phyloP scores from a whole-genome alignment of 768 basidiomycete genomes.

The Boletus bicolor region DNA sequence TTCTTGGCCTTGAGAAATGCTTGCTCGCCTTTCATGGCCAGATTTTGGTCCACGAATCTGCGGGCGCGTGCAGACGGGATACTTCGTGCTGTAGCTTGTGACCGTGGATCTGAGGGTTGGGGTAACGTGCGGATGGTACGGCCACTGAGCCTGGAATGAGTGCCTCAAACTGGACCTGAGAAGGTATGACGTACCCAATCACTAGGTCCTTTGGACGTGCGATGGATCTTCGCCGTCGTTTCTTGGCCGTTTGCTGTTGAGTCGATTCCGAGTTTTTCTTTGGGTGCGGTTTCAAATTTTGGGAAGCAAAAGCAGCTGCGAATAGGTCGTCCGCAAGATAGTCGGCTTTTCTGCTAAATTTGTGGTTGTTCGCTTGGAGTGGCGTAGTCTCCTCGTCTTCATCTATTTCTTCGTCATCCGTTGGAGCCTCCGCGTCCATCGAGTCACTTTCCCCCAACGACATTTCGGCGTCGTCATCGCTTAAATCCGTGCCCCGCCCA shows the following conservation, averaged over 20 bases:
- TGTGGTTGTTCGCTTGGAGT: neutral
- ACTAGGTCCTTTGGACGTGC: slow-evolving; percentile 47
- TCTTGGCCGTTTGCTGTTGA: slow-evolving; percentile 22
- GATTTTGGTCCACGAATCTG: slow-evolving; percentile 50
- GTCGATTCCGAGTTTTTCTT: slow-evolving; percentile 24
- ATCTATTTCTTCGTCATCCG: slow-evolving; percentile 21
- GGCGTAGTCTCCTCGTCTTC: slow-evolving; percentile 6
- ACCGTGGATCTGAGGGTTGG: slow-evolving; percentile 24
- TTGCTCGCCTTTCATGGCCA: slow-evolving; percentile 43
- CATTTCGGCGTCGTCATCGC: slow-evolving; percentile 13
- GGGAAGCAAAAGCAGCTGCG: slow-evolving; percentile 48
- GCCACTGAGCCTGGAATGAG: slow-evolving; percentile 38
- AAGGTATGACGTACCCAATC: slow-evolving; percentile 44
- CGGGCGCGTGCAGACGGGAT: slow-evolving; percentile 47
- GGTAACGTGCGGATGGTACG: slow-evolving; percentile 52
- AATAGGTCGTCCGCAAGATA: slow-evolving; percentile 71
- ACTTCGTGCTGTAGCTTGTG: slow-evolving; percentile 39
- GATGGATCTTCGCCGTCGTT: slow-evolving; percentile 33
- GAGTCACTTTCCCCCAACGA: slow-evolving; percentile 5
- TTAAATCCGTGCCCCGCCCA: slow-evolving; percentile 7
- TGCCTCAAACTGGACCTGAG: neutral
- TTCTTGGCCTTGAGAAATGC: slow-evolving; percentile 34
- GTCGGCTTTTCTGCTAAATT: slow-evolving; percentile 35
- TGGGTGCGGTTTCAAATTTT: slow-evolving; percentile 9
- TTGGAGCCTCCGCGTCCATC: slow-evolving; percentile 11